Percentiles rank a stretch among this genome's conserved stretches.
Conservation (phyloP, 2,329 filamentous ascomycete genomes). For the Aspergillus sp. region DNA sequence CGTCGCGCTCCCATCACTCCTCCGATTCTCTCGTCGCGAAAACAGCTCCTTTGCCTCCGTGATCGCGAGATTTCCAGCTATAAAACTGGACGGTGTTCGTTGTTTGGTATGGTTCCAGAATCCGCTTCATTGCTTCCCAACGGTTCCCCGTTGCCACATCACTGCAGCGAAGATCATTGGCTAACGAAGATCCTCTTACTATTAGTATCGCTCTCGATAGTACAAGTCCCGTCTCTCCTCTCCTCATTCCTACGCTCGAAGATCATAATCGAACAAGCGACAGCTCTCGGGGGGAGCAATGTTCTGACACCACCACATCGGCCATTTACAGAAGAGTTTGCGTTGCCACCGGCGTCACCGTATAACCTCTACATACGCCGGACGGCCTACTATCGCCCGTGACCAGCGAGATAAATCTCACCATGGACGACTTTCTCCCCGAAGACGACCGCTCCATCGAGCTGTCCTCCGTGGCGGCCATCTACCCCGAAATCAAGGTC, state of each 20-base stretch:
- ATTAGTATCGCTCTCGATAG: too few relatives aligned
- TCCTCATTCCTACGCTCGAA: not conserved
- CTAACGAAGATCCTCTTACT: not conserved
- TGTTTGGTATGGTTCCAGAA: too few relatives aligned
- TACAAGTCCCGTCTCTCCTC: conserved; percentile 1
- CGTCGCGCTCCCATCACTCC: not conserved
- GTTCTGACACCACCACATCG: conserved; percentile 1
- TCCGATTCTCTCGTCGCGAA: not conserved
- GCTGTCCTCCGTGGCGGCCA: conserved; percentile 53
- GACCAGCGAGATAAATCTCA: not conserved
- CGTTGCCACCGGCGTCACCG: not conserved
- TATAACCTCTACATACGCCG: not conserved
- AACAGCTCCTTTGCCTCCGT: conserved; percentile 4
- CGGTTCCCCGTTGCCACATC: conserved; percentile 5
- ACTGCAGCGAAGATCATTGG: not conserved
- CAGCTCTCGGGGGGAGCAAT: conserved; percentile 1
- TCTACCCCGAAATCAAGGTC: conserved; percentile 54
- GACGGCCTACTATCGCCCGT: not conserved
- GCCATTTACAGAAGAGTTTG: not conserved
- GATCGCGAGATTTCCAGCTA: not conserved
- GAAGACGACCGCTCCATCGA: conserved; percentile 56
- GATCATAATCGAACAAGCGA: too few relatives aligned
- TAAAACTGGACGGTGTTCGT: not conserved
- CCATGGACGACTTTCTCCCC: conserved; percentile 9
- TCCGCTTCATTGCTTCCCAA: not conserved